phyloP scores from a whole-genome alignment of 345 rosid species.

The Corchorus olitorius region DNA sequence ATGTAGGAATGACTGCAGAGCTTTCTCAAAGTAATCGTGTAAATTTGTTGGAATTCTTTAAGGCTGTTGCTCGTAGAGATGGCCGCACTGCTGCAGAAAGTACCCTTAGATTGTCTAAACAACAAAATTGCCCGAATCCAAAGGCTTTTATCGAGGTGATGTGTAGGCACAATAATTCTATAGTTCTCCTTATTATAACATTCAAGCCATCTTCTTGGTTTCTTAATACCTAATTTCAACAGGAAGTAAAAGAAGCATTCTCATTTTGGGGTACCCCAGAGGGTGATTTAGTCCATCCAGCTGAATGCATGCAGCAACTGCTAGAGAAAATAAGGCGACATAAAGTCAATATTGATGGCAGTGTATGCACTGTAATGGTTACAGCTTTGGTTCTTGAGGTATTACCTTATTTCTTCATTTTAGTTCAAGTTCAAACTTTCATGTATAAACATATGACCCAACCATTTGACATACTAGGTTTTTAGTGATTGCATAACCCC shows the following conservation, averaged over 20 bases:
- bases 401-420: constrained; percentile 25
- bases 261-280: constrained; percentile 92
- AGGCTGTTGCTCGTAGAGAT: constrained; percentile 90
- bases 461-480: background rate
- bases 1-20: constrained; percentile 99
- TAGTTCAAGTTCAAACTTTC: background rate
- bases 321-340: constrained; percentile 93
- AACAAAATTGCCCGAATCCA: constrained; percentile 91
- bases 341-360: constrained; percentile 86
- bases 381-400: constrained; percentile 98
- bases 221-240: constrained; percentile 22
- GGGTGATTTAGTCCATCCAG: constrained; percentile 87
- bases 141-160: constrained; percentile 72
- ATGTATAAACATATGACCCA: background rate
- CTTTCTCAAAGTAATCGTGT: constrained; percentile 77
- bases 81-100: constrained; percentile 91
- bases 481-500: no score
- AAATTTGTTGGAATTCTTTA: constrained; percentile 84
- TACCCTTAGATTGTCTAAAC: constrained; percentile 76
- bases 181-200: background rate
- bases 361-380: constrained; percentile 91
- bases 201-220: background rate
- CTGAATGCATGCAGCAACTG: constrained; percentile 94
- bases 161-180: background rate
- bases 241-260: constrained; percentile 93